These are phyloP conservation scores for Ophiostoma quercus DNA, from an alignment of 2,329 filamentous ascomycete genomes.

Conservation along the genomic window DNA sequence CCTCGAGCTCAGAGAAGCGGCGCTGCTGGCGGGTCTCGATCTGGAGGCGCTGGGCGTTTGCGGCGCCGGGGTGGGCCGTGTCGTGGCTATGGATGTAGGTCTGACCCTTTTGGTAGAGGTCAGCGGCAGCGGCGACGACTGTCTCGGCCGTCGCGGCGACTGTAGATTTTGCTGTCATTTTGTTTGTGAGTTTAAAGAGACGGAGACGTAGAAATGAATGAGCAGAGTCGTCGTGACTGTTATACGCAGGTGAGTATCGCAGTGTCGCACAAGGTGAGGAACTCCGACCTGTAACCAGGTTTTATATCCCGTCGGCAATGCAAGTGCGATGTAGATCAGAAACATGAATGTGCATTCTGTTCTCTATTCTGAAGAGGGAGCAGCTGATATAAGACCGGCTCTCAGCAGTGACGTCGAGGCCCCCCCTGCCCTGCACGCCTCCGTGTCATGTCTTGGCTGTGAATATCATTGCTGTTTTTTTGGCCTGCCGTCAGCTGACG, in stretches of 20 bases:
- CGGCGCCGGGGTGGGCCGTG: conserved; percentile 13
- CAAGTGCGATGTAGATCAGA: no score
- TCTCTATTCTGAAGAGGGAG: background rate
- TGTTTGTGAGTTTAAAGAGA: background rate
- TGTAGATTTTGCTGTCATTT: background rate
- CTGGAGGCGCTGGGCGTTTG: conserved; percentile 41
- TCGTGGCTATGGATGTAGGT: background rate
- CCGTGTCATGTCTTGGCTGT: background rate
- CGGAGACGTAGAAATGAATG: background rate
- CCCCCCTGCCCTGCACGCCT: background rate
- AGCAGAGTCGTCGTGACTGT: background rate
- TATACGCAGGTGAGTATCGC: background rate
- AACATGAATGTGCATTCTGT: no score
- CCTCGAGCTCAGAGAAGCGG: conserved; percentile 48
- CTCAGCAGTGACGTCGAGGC: background rate
- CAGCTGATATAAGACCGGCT: background rate
- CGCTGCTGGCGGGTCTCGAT: conserved; percentile 44
- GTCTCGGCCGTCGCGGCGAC: background rate
- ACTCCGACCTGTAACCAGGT: background rate
- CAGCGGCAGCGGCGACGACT: background rate
- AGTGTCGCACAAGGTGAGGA: background rate
- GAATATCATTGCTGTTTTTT: conserved; percentile 2
- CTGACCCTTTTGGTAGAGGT: background rate
- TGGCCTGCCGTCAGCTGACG: background rate
- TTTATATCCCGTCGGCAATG: background rate